Percentiles rank a stretch among this genome's conserved stretches.
Evolutionary conservation across 306 rosid genomes (phyloP).

Genomic region (Alnus glutinosa): DNA sequence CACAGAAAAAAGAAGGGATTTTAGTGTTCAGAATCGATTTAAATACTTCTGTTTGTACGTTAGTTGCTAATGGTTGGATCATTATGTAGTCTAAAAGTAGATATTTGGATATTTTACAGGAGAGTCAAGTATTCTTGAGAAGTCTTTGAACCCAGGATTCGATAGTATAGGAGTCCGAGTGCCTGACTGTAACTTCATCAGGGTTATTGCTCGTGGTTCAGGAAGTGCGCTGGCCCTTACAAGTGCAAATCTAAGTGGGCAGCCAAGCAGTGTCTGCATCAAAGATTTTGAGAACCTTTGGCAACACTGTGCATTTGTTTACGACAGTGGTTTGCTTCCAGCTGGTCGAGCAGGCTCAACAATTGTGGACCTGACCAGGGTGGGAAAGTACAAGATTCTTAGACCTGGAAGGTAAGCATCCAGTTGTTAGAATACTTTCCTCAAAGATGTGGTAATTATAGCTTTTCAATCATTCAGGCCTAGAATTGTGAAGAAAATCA

Average conservation of each 20-base stretch:
- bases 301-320: conserved; percentile 81
- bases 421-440: conserved; percentile 7
- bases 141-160: conserved; percentile 84
- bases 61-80: neutral
- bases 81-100: conserved; percentile 18
- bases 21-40: neutral
- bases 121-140: conserved; percentile 79
- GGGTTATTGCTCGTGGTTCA: conserved; percentile 64
- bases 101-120: conserved; percentile 57
- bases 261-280: conserved; percentile 74
- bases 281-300: conserved; percentile 79
- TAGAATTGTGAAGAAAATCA: neutral
- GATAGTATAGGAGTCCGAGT: conserved; percentile 88
- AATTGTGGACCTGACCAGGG: conserved; percentile 71
- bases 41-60: neutral
- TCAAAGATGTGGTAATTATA: neutral
- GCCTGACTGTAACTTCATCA: conserved; percentile 80
- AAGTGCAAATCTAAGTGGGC: conserved; percentile 93
- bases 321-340: conserved; percentile 83
- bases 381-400: conserved; percentile 69
- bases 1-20: neutral
- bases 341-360: conserved; percentile 90
- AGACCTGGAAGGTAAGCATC: conserved; percentile 85
- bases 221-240: conserved; percentile 89
- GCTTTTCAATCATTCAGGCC: neutral